Conservation (phyloP, 2,329 filamentous ascomycete genomes). For the Pyricularia pennisetigena region DNA sequence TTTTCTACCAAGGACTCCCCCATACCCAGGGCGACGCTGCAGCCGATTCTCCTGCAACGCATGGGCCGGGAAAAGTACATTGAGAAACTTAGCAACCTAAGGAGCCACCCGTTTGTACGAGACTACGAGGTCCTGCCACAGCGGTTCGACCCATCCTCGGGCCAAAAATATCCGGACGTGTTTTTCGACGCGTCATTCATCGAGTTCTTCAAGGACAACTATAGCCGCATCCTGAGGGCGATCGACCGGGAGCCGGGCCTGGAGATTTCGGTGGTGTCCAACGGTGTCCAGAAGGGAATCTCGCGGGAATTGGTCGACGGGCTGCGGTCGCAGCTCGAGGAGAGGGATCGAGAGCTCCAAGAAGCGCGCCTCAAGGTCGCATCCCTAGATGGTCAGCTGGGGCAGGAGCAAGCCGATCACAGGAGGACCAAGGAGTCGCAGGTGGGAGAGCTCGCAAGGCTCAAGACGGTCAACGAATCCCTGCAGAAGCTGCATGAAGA, state of each 20-base stretch:
- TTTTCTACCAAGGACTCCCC: constrained; percentile 97
- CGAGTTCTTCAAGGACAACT: constrained; percentile 94
- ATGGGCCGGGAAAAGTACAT: constrained; percentile 83
- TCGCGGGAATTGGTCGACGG: constrained; percentile 90
- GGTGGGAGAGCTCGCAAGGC: constrained; percentile 37
- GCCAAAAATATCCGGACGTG: constrained; percentile 59
- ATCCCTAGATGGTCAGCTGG: constrained; percentile 43
- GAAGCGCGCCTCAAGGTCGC: constrained; percentile 34
- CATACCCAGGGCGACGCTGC: constrained; percentile 69
- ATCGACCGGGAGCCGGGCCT: constrained; percentile 86
- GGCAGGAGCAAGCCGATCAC: constrained; percentile 67
- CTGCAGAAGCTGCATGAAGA: constrained; percentile 57
- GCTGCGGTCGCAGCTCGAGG: constrained; percentile 65
- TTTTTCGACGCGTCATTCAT: constrained; percentile 82
- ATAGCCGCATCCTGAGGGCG: constrained; percentile 70
- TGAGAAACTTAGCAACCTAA: constrained; percentile 67
- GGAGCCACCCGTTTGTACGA: constrained; percentile 68
- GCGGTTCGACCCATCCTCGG: constrained; percentile 41
- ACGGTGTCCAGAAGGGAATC: constrained; percentile 78
- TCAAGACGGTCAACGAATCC: constrained; percentile 20
- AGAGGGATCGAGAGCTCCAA: constrained; percentile 49
- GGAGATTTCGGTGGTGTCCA: constrained; percentile 71
- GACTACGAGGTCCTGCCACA: constrained; percentile 85
- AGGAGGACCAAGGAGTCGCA: constrained; percentile 52
- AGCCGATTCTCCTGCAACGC: constrained; percentile 65